Evolutionary conservation across 129 eudicot species (phyloP).

Genomic region (Centrapalus pauciflorus): DNA sequence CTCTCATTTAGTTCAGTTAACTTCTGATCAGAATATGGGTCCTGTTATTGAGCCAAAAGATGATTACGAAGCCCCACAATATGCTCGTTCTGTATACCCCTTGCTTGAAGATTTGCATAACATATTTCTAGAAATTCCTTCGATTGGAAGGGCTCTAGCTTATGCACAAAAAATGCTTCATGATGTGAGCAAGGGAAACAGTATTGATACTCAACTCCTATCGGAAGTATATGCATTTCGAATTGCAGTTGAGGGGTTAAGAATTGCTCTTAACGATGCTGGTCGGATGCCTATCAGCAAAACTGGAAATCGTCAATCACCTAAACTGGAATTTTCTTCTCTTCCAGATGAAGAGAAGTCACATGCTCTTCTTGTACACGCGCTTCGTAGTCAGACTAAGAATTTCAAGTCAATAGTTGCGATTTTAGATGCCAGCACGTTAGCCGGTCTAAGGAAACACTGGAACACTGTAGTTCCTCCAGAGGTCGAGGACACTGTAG

Average conservation of each 20-base stretch:
- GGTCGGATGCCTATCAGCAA: slow-evolving; percentile 52
- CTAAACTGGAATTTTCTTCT: slow-evolving; percentile 38
- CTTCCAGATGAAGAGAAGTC: slow-evolving; percentile 74
- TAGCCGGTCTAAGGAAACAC: slow-evolving; percentile 73
- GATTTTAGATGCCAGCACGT: slow-evolving; percentile 58
- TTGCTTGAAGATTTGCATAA: slow-evolving; percentile 68
- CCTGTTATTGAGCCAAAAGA: slow-evolving; percentile 29
- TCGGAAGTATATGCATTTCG: slow-evolving; percentile 69
- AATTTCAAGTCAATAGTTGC: slow-evolving; percentile 69
- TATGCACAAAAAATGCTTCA: slow-evolving; percentile 72
- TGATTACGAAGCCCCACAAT: slow-evolving; percentile 65
- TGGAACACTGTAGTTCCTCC: slow-evolving; percentile 67
- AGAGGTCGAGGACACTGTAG: slow-evolving; percentile 47
- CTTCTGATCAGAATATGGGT: slow-evolving; percentile 12
- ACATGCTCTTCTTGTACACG: slow-evolving; percentile 77
- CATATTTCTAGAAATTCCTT: slow-evolving; percentile 55
- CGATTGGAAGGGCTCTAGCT: slow-evolving; percentile 62
- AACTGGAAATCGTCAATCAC: slow-evolving; percentile 4
- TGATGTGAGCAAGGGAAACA: slow-evolving; percentile 62
- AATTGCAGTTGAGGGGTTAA: slow-evolving; percentile 84
- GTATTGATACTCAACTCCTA: slow-evolving; percentile 36
- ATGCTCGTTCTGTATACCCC: slow-evolving; percentile 68
- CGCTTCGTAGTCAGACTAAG: slow-evolving; percentile 65
- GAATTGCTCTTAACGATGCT: slow-evolving; percentile 70
- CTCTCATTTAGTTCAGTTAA: slow-evolving; percentile 31